phyloP scores from a whole-genome alignment of 805 yeast genomes.

The Yarrowia sp. region DNA sequence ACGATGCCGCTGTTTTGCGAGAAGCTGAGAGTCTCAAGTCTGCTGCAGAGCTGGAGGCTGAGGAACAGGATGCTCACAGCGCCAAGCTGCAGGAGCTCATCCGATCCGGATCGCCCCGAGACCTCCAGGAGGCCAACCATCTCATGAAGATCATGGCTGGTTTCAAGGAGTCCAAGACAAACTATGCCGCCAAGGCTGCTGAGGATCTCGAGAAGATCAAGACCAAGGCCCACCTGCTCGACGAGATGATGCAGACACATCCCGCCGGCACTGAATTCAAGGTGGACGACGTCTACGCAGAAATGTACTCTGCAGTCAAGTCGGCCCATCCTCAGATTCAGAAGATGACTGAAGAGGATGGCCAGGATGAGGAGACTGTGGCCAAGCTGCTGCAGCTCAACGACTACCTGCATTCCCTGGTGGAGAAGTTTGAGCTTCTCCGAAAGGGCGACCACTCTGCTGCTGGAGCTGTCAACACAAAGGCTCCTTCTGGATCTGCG shows the following conservation, averaged over 20 bases:
- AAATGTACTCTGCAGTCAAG: constrained; percentile 73
- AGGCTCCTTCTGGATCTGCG: constrained; percentile 43
- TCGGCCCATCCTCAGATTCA: constrained; percentile 84
- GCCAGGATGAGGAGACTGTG: constrained; percentile 62
- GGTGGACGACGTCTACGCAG: constrained; percentile 69
- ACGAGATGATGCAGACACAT: constrained; percentile 66
- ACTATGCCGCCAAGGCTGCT: constrained; percentile 69
- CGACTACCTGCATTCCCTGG: constrained; percentile 68
- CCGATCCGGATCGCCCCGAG: constrained; percentile 93
- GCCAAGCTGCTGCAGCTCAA: constrained; percentile 64
- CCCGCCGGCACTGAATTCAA: neutral
- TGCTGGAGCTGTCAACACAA: constrained; percentile 46
- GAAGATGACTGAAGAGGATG: constrained; percentile 75
- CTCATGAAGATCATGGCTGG: constrained; percentile 99
- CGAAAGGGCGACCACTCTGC: constrained; percentile 60
- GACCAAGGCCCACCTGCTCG: constrained; percentile 80
- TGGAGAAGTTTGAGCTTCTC: constrained; percentile 64
- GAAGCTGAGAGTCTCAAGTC: constrained; percentile 86
- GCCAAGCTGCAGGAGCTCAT: constrained; percentile 95
- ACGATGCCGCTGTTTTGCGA: constrained; percentile 82
- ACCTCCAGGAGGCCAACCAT: constrained; percentile 92
- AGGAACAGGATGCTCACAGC: constrained; percentile 86
- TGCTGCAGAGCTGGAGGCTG: constrained; percentile 84
- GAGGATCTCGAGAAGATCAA: constrained; percentile 81
- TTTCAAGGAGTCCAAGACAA: constrained; percentile 63